Percentiles rank a stretch among this genome's conserved stretches.
Evolutionary conservation across 345 rosid species (phyloP).

Genomic region (Xanthoceras sorbifolium): DNA sequence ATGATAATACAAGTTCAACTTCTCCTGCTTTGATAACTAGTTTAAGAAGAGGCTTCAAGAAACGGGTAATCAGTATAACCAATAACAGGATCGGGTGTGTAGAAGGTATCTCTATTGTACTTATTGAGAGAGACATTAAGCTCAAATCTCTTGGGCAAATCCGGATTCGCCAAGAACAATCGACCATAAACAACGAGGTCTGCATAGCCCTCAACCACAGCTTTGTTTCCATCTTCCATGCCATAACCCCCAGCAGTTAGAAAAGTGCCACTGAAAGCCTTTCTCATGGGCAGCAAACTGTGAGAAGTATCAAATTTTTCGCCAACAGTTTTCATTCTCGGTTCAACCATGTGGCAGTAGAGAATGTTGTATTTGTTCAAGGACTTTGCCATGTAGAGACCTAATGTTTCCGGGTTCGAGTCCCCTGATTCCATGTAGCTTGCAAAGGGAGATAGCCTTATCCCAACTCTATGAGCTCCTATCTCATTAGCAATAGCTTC

Average conservation of each 20-base stretch:
- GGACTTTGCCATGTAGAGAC: constrained; percentile 56
- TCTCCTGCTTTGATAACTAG: no score
- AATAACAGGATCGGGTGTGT: constrained; percentile 45
- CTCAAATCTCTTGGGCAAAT: constrained; percentile 59
- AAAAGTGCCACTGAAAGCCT: constrained; percentile 64
- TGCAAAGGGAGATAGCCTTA: constrained; percentile 65
- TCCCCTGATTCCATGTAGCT: constrained; percentile 51
- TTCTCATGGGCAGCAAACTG: constrained; percentile 56
- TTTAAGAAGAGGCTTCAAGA: constrained; percentile 37
- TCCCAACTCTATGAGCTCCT: constrained; percentile 63
- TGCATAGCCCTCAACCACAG: constrained; percentile 43
- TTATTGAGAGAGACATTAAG: constrained; percentile 56
- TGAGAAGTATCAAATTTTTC: constrained; percentile 33
- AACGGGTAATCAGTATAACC: constrained; percentile 79
- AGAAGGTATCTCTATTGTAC: constrained; percentile 52
- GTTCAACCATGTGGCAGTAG: constrained; percentile 71
- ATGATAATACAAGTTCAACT: no score
- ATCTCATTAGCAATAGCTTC: constrained; percentile 63
- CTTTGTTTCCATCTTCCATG: constrained; percentile 54
- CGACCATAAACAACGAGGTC: constrained; percentile 74
- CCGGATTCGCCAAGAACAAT: constrained; percentile 69
- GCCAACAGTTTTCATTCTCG: constrained; percentile 45
- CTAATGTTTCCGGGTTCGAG: constrained; percentile 68
- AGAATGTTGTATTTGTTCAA: constrained; percentile 52
- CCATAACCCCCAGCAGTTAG: constrained; percentile 62